These are phyloP conservation scores for Isoetes taiwanensis DNA, from an alignment of 75 land plant species.

Conservation along the genomic window DNA sequence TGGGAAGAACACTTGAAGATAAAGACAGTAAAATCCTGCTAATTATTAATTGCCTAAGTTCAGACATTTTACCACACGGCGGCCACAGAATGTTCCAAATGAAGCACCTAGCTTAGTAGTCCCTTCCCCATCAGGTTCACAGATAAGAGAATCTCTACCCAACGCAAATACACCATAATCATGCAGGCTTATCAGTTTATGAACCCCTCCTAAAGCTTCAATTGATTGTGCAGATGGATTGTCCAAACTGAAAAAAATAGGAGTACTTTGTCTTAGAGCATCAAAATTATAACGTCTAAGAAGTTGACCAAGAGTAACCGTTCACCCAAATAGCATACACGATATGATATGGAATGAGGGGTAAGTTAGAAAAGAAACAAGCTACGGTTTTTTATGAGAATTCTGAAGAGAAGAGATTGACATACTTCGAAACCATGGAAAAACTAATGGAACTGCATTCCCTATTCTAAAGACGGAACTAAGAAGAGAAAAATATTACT, in stretches of 20 bases:
- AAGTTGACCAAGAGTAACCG: no score
- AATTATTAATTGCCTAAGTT: background rate
- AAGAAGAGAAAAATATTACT: conserved; percentile 14
- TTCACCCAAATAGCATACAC: no score
- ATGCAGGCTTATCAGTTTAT: conserved; percentile 44
- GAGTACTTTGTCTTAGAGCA: no score
- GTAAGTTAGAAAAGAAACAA: no score
- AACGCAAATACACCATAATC: conserved; percentile 43
- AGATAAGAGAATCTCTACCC: conserved; percentile 51
- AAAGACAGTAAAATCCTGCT: background rate
- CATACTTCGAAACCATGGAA: no score
- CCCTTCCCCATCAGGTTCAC: conserved; percentile 35
- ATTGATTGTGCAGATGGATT: conserved; percentile 40
- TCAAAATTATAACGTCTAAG: no score
- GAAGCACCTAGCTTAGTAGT: conserved; percentile 68
- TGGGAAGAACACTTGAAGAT: background rate
- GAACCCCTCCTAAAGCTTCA: conserved; percentile 53
- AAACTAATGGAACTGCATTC: no score
- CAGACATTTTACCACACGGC: conserved; percentile 38
- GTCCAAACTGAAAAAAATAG: conserved; percentile 67
- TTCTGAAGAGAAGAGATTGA: no score
- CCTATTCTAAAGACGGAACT: no score
- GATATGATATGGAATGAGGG: no score
- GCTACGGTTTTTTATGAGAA: no score
- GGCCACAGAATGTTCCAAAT: conserved; percentile 74